Evolutionary conservation across 495 filamentous ascomycete genomes (phyloP).

Genomic region (Xylaria intraflava): DNA sequence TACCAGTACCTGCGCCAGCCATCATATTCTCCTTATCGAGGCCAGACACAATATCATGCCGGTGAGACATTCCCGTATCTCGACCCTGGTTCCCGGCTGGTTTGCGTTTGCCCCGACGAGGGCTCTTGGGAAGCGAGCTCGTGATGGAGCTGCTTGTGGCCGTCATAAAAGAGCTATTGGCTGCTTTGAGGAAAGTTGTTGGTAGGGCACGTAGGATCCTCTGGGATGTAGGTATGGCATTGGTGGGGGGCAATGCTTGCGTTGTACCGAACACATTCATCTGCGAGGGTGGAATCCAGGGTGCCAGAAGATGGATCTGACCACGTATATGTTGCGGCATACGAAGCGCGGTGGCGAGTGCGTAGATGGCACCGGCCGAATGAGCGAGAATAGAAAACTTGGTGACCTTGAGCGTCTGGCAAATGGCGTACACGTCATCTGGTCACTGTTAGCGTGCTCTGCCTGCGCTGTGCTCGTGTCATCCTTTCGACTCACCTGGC

Average conservation of each 20-base stretch:
- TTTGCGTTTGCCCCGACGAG: constrained; percentile 56
- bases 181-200: constrained; percentile 84
- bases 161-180: constrained; percentile 90
- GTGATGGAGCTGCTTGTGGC: constrained; percentile 87
- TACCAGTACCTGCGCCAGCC: constrained; percentile 11
- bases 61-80: constrained; percentile 27
- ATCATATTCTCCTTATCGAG: constrained; percentile 41
- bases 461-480: too few species aligned
- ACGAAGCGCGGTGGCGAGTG: constrained; percentile 87
- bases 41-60: constrained; percentile 20
- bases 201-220: constrained; percentile 85
- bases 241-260: constrained; percentile 65
- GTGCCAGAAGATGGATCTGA: constrained; percentile 88
- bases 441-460: constrained; percentile 10
- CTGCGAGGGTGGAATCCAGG: constrained; percentile 98
- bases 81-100: constrained; percentile 30
- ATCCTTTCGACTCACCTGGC: constrained; percentile 56
- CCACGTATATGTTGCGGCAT: constrained; percentile 96
- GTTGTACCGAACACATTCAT: constrained; percentile 76
- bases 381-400: constrained; percentile 98
- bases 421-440: constrained; percentile 96
- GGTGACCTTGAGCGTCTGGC: constrained; percentile 83
- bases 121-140: constrained; percentile 69
- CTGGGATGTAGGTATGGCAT: constrained; percentile 84
- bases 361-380: constrained; percentile 95